These are phyloP conservation scores for Leccinum subfulvum DNA, from an alignment of 1,284 basidiomycete genomes.

Conservation along the genomic window DNA sequence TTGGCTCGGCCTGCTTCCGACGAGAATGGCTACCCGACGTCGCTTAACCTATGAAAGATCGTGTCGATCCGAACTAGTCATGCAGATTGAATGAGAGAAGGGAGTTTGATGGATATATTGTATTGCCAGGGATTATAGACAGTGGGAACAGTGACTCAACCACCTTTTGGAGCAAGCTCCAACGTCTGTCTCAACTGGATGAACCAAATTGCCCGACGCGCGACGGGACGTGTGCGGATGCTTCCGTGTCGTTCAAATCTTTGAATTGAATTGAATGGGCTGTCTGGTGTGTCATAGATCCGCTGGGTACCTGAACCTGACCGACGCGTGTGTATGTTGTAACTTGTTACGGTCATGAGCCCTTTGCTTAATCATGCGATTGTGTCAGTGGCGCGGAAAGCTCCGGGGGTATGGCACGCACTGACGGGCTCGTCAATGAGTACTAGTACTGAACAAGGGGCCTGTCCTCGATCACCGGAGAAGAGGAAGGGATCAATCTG, in stretches of 20 bases:
- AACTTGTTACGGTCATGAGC: background rate
- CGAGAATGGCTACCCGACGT: background rate
- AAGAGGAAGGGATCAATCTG: background rate
- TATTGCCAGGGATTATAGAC: background rate
- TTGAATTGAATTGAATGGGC: background rate
- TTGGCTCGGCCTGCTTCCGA: background rate
- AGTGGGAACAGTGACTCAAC: background rate
- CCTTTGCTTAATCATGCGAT: background rate
- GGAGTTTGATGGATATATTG: background rate
- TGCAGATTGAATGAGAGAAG: background rate
- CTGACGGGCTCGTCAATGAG: background rate
- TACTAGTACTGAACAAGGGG: background rate
- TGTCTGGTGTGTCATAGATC: background rate
- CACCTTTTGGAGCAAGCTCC: background rate
- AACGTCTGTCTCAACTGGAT: background rate
- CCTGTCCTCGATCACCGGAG: conserved; percentile 1
- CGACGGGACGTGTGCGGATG: background rate
- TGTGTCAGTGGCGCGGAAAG: background rate
- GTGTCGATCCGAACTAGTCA: background rate
- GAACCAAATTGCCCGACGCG: background rate
- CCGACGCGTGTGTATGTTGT: background rate
- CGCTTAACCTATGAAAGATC: conserved; percentile 1
- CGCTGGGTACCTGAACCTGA: background rate
- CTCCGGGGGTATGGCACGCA: background rate
- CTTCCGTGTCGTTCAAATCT: background rate